Evolutionary conservation across 2,329 filamentous ascomycete genomes (phyloP).

Genomic region (Scorias spongiosa): DNA sequence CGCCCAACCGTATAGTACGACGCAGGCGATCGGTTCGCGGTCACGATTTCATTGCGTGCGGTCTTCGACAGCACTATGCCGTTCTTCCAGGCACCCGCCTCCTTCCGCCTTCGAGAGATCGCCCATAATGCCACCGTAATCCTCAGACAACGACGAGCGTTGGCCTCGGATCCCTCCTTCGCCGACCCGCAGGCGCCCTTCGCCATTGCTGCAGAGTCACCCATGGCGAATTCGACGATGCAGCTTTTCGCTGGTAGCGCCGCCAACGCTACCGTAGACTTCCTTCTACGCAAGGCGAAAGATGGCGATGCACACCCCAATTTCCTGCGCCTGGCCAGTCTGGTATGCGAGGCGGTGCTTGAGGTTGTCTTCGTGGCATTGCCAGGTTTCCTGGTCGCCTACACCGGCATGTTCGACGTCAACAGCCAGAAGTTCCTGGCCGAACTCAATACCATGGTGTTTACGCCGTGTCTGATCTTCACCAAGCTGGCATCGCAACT

Average conservation of each 20-base stretch:
- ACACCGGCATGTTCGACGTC: constrained; percentile 82
- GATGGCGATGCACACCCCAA: constrained; percentile 39
- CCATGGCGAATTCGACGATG: constrained; percentile 16
- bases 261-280: constrained; percentile 18
- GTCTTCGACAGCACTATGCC: constrained; percentile 14
- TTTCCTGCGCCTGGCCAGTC: constrained; percentile 53
- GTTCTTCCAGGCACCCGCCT: constrained; percentile 33
- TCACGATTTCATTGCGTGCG: no score
- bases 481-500: constrained; percentile 92
- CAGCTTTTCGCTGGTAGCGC: constrained; percentile 6
- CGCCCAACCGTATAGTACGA: no score
- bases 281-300: constrained; percentile 25
- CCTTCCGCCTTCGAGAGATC: constrained; percentile 24
- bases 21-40: no score
- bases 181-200: constrained; percentile 8
- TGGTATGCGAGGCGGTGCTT: constrained; percentile 88
- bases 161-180: constrained; percentile 18
- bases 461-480: constrained; percentile 95
- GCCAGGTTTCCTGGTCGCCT: constrained; percentile 83
- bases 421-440: constrained; percentile 94
- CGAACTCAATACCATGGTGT: constrained; percentile 89
- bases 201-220: background rate
- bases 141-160: constrained; percentile 23
- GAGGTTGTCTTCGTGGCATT: constrained; percentile 91
- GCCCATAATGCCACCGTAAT: constrained; percentile 20